Conservation (phyloP, 306 rosid species). For the Elaeagnus macrophylla region DNA sequence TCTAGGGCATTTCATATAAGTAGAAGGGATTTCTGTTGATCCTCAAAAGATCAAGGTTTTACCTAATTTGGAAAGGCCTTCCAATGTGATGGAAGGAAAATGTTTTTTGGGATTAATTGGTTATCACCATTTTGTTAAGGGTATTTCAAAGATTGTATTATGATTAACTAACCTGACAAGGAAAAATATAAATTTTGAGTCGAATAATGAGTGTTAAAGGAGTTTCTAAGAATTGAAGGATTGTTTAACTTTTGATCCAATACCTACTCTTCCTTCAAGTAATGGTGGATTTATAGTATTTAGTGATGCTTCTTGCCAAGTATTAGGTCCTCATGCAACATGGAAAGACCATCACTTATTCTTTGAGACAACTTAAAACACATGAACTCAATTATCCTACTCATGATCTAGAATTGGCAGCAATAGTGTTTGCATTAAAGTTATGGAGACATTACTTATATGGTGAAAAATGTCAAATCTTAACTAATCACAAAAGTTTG, state of each 20-base stretch:
- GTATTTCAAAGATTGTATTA: background rate
- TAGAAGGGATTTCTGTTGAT: background rate
- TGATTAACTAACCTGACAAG: background rate
- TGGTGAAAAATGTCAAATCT: background rate
- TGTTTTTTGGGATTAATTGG: background rate
- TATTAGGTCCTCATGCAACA: background rate
- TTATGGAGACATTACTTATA: background rate
- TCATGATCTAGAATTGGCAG: too few relatives aligned
- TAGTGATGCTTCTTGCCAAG: background rate
- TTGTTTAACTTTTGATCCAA: too few relatives aligned
- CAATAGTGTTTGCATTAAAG: background rate
- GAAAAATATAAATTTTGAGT: too few relatives aligned
- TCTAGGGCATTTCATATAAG: background rate
- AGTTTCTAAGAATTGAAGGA: background rate
- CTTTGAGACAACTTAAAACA: background rate
- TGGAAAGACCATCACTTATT: background rate
- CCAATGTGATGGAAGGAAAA: background rate
- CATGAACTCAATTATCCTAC: background rate
- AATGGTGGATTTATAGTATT: background rate
- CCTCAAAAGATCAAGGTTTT: background rate
- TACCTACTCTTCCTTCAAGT: too few relatives aligned
- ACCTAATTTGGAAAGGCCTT: background rate
- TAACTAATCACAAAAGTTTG: background rate
- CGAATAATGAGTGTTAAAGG: background rate
- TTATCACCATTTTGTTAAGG: background rate